Evolutionary conservation across 164 flowering plant species (phyloP), one percentile per base, ranked within the genome.

Genomic region (Vitis labrusca): DNA sequence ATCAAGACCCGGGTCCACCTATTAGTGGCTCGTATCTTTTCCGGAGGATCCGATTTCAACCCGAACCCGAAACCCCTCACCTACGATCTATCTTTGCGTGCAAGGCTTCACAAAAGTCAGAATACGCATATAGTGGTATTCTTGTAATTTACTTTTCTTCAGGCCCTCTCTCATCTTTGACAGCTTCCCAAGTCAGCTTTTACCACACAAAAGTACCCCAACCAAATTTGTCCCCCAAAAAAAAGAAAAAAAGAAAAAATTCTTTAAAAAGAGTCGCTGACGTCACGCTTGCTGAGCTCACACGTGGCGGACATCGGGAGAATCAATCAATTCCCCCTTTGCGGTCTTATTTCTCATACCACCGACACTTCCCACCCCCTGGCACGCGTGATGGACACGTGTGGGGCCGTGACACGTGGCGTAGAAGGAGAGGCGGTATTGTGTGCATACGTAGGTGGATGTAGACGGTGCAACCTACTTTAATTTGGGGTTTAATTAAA

Each of bases 381-480:
- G 10, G 49, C 76, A 64, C 81, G 73, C 61, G 78, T 56, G 59
- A 63, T 13, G 14, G 11, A 54, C 69, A 64, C 69, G 75, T 3
- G 59, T n/a, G 51, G 17, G 10, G 2, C n/a, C 19, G 13, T 23
- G 7, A 8, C 71, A 66, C 79, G 75, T 76, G 82, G 71, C 66
- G 70, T 62, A 58, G 32, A 29, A 3, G n/a, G 64, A 10, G 63
- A 8, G 53, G 13, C 19, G 59, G 55, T 27, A 16, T 27, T 49
- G 10, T 10, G 16, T 37, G 71, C 62, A 62, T 68, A 61, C 75
- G 66, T 51, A 2, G 16, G 58, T 27, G 51, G 78, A 77, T 63
- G 55, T 59, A 55, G 76, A 80, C 76, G 74, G 68, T 71, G 71
- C 71, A 74, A 68, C 83, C 58, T 59, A 66, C 30, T 69, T 12